Evolutionary conservation across 495 filamentous ascomycete genomes (phyloP), one percentile per base, ranked within the genome.

Genomic region (Penicillium chermesinum): DNA sequence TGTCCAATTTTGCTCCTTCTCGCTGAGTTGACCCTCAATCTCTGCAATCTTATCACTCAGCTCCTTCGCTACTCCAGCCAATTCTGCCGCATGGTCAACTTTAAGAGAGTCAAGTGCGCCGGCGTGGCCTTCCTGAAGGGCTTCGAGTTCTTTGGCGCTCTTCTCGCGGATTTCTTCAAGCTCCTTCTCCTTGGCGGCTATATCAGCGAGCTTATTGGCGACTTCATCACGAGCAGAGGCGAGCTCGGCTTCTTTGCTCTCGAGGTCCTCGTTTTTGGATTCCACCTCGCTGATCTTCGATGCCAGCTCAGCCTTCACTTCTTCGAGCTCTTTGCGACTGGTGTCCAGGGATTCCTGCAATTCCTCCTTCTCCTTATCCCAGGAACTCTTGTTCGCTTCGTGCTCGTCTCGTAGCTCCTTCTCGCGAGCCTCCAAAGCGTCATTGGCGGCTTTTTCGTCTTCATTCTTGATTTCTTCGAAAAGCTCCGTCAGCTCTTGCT

Each of bases 401-500:
- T 68, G 65, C 42, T 67, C 53, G 16, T 65, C 62, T 7, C 59
- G 54, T 6, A 74, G 53, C 33, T 72, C 65, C 38, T 61, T 64
- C 42, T 72, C 71, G 25, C 66, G 67, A 12, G 60, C 55, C n/a
- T 65, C 66, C 57, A 74, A 47, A 7, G 58, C 53, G 34, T 72
- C 69, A 3, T 56, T 53, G 18, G 67, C 69, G 0, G 59, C 55
- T 38, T 63, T 70, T 57, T 79, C 75, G 20, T 74, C 71, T 40
- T 78, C 76, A 12, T 63, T 58, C 58, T 71, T 73, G 49, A 72
- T 68, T 50, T 75, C 74, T 39, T 76, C 73, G 38, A 74, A 74
- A 2, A 71, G 43, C 18, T 73, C 69, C 10, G 71, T 75, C 46
- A 75, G 45, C 41, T 73, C 72, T 18, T 63, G 64, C 45, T 72